A percentile compares a stretch with the other conserved stretches of the same genome.
phyloP scores from a whole-genome alignment of 768 basidiomycete species.

The Termitomyces heimii region DNA sequence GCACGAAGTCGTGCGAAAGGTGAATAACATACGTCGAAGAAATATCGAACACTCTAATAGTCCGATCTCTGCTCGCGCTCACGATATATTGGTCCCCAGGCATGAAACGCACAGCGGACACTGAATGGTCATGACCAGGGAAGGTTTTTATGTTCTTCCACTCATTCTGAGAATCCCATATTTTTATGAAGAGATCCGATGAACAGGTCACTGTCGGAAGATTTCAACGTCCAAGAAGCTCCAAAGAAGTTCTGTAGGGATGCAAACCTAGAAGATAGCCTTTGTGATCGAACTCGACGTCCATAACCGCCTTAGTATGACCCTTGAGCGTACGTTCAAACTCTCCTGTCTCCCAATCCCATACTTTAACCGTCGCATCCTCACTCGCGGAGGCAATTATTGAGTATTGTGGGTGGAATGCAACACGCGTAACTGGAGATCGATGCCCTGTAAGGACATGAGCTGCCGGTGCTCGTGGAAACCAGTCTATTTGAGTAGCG shows the following conservation, averaged over 20 bases:
- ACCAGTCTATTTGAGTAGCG: slow-evolving; percentile 74
- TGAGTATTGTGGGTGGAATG: slow-evolving; percentile 85
- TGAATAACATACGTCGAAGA: slow-evolving; percentile 62
- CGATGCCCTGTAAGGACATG: slow-evolving; percentile 76
- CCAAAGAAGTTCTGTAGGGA: not conserved
- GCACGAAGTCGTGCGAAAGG: not conserved
- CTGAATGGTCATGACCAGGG: slow-evolving; percentile 87
- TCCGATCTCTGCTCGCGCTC: slow-evolving; percentile 83
- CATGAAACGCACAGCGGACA: slow-evolving; percentile 81
- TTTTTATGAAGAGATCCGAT: slow-evolving; percentile 84
- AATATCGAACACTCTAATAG: slow-evolving; percentile 83
- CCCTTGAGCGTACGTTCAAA: slow-evolving; percentile 90
- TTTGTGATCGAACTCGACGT: slow-evolving; percentile 85
- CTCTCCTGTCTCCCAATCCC: slow-evolving; percentile 96
- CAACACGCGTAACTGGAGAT: slow-evolving; percentile 67
- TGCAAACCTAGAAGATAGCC: slow-evolving; percentile 71
- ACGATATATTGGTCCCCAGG: slow-evolving; percentile 81
- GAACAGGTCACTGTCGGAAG: slow-evolving; percentile 52
- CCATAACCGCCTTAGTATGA: slow-evolving; percentile 84
- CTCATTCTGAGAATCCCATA: slow-evolving; percentile 88
- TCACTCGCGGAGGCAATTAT: slow-evolving; percentile 82
- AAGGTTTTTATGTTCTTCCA: slow-evolving; percentile 88
- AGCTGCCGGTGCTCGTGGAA: slow-evolving; percentile 80
- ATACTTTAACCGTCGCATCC: slow-evolving; percentile 86
- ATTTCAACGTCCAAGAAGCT: not conserved